Evolutionary conservation across 108 stramenopile species (phyloP).

Genomic region (Stephanodiscus triporus): DNA sequence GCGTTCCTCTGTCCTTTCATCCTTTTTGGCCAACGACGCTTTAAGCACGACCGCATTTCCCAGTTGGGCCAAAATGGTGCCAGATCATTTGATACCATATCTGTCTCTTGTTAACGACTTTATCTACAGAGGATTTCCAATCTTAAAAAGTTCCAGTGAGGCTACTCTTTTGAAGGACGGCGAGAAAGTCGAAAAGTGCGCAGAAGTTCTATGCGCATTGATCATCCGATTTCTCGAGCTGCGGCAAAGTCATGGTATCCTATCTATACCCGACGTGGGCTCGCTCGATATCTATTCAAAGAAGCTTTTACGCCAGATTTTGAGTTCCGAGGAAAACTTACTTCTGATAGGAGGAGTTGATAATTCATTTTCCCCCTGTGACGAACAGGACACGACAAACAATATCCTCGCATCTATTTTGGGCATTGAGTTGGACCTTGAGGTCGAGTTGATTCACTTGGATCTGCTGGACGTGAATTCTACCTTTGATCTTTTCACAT

Average conservation of each 20-base stretch:
- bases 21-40: slow-evolving; percentile 27
- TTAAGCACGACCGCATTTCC: slow-evolving; percentile 11
- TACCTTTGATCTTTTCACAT: slow-evolving; percentile 28
- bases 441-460: slow-evolving; percentile 7
- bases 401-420: slow-evolving; percentile 11
- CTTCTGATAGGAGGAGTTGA: slow-evolving; percentile 20
- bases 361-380: background rate
- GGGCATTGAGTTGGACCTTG: background rate
- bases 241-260: slow-evolving; percentile 18
- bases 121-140: slow-evolving; percentile 31
- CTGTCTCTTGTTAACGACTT: slow-evolving; percentile 30
- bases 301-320: slow-evolving; percentile 27
- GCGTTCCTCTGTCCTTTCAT: slow-evolving; percentile 25
- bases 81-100: slow-evolving; percentile 16
- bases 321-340: slow-evolving; percentile 17
- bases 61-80: slow-evolving; percentile 6
- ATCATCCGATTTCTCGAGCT: slow-evolving; percentile 17
- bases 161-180: slow-evolving; percentile 25
- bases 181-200: slow-evolving; percentile 33
- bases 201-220: slow-evolving; percentile 27
- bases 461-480: slow-evolving; percentile 14
- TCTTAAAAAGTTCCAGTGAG: slow-evolving; percentile 17
- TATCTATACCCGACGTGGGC: slow-evolving; percentile 24
- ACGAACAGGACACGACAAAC: slow-evolving; percentile 5
- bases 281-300: slow-evolving; percentile 30